These are phyloP conservation scores for Proliferodiscus dingleyae DNA, from an alignment of 2,329 filamentous ascomycete species.

Conservation along the genomic window DNA sequence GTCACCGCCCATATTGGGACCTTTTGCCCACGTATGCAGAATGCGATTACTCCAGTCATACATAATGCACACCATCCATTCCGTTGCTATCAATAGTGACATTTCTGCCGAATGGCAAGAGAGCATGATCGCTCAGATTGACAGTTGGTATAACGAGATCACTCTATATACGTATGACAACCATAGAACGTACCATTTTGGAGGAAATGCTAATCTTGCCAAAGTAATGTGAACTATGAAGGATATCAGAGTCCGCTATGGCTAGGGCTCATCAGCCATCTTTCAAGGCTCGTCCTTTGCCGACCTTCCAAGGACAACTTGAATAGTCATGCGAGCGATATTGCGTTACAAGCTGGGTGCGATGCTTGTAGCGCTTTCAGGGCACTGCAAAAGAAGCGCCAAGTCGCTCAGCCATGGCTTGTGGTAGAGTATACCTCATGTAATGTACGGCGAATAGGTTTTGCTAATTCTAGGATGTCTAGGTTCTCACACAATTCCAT, in stretches of 20 bases:
- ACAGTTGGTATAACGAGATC: conserved; percentile 12
- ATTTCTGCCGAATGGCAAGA: conserved; percentile 11
- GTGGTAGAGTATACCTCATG: conserved; percentile 3
- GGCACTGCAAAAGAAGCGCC: conserved; percentile 11
- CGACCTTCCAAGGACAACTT: conserved; percentile 7
- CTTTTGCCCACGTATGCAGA: conserved; percentile 13
- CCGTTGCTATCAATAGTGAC: conserved; percentile 4
- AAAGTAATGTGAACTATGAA: conserved; percentile 8
- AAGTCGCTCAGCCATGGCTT: conserved; percentile 14
- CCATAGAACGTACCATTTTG: too few species aligned
- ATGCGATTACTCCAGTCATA: conserved; percentile 11
- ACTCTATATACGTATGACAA: conserved; percentile 1
- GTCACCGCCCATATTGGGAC: background rate
- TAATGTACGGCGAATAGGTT: background rate
- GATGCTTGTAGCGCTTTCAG: conserved; percentile 15
- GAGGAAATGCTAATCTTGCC: background rate
- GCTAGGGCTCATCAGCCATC: conserved; percentile 12
- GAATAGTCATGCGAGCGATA: conserved; percentile 5
- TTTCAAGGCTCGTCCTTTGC: conserved; percentile 9
- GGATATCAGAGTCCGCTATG: conserved; percentile 13
- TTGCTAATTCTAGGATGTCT: too few species aligned
- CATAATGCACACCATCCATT: conserved; percentile 13
- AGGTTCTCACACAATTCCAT: conserved; percentile 15
- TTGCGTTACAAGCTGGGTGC: conserved; percentile 11
- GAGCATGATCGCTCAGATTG: conserved; percentile 12